Conservation (phyloP, 805 yeast genomes). For the Saturnispora bothae region DNA sequence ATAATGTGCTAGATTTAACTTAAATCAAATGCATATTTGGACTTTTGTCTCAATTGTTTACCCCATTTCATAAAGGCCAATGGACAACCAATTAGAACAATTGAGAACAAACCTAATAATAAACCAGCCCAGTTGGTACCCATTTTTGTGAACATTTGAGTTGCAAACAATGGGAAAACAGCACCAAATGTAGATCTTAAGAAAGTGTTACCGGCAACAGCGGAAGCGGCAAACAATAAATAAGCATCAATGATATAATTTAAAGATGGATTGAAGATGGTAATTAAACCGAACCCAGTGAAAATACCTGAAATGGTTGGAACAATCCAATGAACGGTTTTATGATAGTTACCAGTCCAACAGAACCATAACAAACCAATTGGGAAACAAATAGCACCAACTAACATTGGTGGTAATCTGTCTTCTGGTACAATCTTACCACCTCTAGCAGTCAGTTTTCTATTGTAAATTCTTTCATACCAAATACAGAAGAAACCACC, state of each 20-base stretch:
- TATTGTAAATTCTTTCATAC: conserved; percentile 44
- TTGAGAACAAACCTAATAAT: conserved; percentile 51
- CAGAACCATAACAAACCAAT: conserved; percentile 77
- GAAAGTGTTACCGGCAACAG: conserved; percentile 63
- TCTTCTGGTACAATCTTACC: conserved; percentile 68
- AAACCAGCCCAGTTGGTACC: conserved; percentile 76
- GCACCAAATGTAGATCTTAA: conserved; percentile 61
- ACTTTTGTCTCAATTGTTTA: conserved; percentile 39
- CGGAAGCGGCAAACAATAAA: conserved; percentile 65
- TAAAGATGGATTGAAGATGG: conserved; percentile 58
- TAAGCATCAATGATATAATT: conserved; percentile 69
- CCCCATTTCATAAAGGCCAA: conserved; percentile 54
- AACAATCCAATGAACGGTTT: conserved; percentile 70
- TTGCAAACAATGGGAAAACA: conserved; percentile 44
- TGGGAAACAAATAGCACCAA: conserved; percentile 62
- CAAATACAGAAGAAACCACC: conserved; percentile 46
- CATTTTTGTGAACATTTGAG: conserved; percentile 57
- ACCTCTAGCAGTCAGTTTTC: conserved; percentile 38
- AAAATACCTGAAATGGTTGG: conserved; percentile 58
- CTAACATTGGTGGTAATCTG: conserved; percentile 66
- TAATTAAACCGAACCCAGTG: conserved; percentile 57
- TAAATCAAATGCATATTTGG: conserved; percentile 40
- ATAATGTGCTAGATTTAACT: too few species aligned
- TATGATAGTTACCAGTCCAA: conserved; percentile 75
- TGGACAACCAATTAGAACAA: conserved; percentile 56